Percentiles rank a stretch among this genome's conserved stretches.
Conservation (phyloP, 2,329 filamentous ascomycete genomes). For the Pseudocercospora macadamiae region DNA sequence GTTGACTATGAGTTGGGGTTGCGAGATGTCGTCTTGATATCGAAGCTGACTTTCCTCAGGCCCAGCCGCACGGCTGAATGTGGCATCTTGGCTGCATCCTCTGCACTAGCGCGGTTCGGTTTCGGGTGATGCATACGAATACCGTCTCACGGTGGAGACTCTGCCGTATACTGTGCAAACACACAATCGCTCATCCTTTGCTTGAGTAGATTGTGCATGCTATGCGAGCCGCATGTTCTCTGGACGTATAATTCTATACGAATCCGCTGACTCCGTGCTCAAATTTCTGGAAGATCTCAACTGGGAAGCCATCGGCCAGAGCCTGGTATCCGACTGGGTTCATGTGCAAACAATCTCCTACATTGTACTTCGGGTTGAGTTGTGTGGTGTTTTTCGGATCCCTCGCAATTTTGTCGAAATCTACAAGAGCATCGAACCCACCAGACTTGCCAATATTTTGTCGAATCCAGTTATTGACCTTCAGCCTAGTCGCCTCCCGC, state of each 20-base stretch:
- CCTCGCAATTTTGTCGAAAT: constrained; percentile 63
- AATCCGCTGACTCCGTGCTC: constrained; percentile 29
- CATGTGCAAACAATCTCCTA: constrained; percentile 68
- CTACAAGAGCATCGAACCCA: constrained; percentile 62
- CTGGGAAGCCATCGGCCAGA: constrained; percentile 61
- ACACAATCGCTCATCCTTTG: too few relatives aligned
- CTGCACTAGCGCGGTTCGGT: too few relatives aligned
- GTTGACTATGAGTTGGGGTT: too few relatives aligned
- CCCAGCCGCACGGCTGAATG: too few relatives aligned
- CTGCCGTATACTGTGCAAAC: too few relatives aligned
- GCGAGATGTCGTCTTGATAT: too few relatives aligned
- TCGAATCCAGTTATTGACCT: constrained; percentile 65
- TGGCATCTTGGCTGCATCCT: too few relatives aligned
- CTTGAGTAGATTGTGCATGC: too few relatives aligned
- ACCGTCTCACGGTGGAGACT: too few relatives aligned
- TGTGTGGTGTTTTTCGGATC: constrained; percentile 54
- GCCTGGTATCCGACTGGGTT: constrained; percentile 62
- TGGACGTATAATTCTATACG: constrained; percentile 6
- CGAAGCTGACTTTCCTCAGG: too few relatives aligned
- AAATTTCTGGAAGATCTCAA: constrained; percentile 54
- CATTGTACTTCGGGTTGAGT: constrained; percentile 57
- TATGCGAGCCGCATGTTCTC: too few relatives aligned
- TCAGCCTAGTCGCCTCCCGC: constrained; percentile 59
- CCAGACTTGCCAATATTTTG: constrained; percentile 42
- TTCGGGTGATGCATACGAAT: too few relatives aligned